phyloP scores from a whole-genome alignment of 495 filamentous ascomycete species.

The Melanomma pulvis-pyrius region DNA sequence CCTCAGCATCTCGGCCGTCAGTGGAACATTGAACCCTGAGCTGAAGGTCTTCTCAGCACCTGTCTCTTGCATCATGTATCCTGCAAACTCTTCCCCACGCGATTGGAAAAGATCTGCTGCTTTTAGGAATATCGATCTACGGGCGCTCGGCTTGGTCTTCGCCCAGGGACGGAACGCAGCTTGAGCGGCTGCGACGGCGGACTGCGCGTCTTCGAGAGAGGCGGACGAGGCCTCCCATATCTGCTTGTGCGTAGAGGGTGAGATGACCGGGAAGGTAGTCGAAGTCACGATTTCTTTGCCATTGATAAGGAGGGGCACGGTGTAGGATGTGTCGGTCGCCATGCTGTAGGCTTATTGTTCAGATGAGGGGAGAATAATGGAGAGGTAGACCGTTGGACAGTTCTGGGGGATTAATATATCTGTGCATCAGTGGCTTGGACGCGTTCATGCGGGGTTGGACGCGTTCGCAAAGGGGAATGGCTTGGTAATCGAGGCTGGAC shows the following conservation, averaged over 20 bases:
- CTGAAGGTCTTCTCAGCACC: slow-evolving; percentile 52
- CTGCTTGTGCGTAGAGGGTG: slow-evolving; percentile 63
- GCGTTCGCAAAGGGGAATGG: neutral
- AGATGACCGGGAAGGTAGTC: slow-evolving; percentile 67
- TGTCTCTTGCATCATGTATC: slow-evolving; percentile 70
- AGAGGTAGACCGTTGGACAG: neutral
- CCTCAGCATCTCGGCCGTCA: slow-evolving; percentile 61
- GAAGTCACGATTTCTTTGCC: slow-evolving; percentile 65
- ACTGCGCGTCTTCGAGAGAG: slow-evolving; percentile 61
- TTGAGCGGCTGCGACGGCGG: slow-evolving; percentile 66
- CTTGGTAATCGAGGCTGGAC: neutral
- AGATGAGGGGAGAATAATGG: no score
- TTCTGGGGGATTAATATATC: neutral
- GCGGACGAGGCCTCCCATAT: slow-evolving; percentile 66
- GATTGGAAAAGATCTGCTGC: slow-evolving; percentile 68
- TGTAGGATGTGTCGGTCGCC: slow-evolving; percentile 30
- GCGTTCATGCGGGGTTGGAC: neutral
- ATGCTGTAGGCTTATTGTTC: neutral
- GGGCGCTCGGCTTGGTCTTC: slow-evolving; percentile 59
- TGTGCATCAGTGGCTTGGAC: neutral
- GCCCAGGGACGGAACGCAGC: slow-evolving; percentile 74
- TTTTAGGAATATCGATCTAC: slow-evolving; percentile 72
- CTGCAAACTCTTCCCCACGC: slow-evolving; percentile 64
- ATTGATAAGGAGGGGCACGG: slow-evolving; percentile 73
- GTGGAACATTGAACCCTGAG: slow-evolving; percentile 59